Evolutionary conservation across 257 asterid species (phyloP).

Genomic region (Rehmannia glutinosa): DNA sequence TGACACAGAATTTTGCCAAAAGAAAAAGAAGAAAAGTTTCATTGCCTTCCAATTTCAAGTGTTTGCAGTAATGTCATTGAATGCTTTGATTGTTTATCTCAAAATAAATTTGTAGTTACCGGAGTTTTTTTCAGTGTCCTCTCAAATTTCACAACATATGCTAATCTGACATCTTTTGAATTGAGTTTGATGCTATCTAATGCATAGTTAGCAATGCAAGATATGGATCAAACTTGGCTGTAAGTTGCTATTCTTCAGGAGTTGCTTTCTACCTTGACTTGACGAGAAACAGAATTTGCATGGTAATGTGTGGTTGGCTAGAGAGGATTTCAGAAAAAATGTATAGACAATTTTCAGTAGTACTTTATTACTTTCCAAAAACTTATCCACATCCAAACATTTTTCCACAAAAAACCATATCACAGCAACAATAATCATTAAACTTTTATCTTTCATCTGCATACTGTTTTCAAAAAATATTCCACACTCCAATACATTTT

Average conservation of each 20-base stretch:
- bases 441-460: neutral
- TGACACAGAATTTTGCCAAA: neutral
- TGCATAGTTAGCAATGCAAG: neutral
- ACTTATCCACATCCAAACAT: neutral
- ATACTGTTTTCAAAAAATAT: neutral
- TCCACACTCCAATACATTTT: too few species aligned
- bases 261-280: neutral
- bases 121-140: neutral
- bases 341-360: neutral
- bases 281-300: neutral
- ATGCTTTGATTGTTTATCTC: neutral
- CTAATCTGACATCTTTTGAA: slow-evolving; percentile 1
- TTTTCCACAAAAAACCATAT: neutral
- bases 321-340: neutral
- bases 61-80: neutral
- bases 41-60: neutral
- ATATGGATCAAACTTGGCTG: neutral
- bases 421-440: neutral
- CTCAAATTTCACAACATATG: neutral
- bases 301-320: neutral
- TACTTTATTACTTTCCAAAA: neutral
- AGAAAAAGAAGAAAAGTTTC: neutral
- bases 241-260: neutral
- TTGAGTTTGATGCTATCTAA: neutral
- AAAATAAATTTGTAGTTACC: neutral